Base-by-base conservation (phyloP, 164 flowering plant species). In the Warburgia ugandensis region DNA sequence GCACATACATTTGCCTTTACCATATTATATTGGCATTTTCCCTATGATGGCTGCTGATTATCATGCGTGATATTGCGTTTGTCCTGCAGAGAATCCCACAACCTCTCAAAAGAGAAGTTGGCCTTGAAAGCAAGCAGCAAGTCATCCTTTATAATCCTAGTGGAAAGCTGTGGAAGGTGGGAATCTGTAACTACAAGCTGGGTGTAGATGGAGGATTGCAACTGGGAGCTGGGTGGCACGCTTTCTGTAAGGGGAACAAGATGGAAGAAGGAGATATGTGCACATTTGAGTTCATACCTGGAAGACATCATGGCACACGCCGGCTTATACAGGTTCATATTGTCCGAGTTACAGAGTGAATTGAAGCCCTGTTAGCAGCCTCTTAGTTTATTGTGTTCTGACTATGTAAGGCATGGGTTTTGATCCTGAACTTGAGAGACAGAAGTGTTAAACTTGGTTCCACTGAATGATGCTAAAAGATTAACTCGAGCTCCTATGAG, bases 51-150 rank as follows among this genome's bases (percentile, higher is more conserved):
- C n/a, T n/a, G n/a, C n/a, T n/a, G n/a, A n/a, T n/a, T n/a, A n/a
- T n/a, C n/a, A n/a, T n/a, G n/a, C n/a, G n/a, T n/a, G n/a, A n/a
- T n/a, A n/a, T n/a, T 49, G 38, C 6, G 45, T 45, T 25, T 42
- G 55, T 36, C 11, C 21, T 61, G 60, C 55, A 61, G 60, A 8
- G 19, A 21, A 49, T 61, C 43, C 65, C 65, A n/a, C 10, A 21
- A 61, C 6, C 2, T 21, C 5, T 63, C 16, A 17, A 52, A 40
- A 39, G 2, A 19, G 19, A 30, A 21, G 25, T 25, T 26, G 13
- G 20, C 29, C 31, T 63, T 26, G 12, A 56, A 36, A 1, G 52
- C n/a, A 13, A 30, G 36, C 6, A 27, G 2, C 31, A 31, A 3
- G n/a, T 63, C 46, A 7, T 29, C 16, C 25, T 63, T 25, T 44